phyloP scores from a whole-genome alignment of 176 grass and related monocot genomes.

The Lolium perenne region DNA sequence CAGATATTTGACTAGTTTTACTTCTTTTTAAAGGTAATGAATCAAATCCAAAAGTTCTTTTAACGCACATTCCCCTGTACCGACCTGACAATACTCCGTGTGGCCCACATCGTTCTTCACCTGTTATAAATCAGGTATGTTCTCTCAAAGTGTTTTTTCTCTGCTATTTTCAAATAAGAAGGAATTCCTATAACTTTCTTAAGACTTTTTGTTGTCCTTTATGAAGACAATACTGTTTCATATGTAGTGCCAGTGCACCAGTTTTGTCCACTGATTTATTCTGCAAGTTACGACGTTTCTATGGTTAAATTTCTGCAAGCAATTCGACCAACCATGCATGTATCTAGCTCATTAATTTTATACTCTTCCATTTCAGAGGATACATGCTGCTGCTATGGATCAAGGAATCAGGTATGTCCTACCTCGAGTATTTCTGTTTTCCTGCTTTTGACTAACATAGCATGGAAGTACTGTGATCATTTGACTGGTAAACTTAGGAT shows the following conservation, averaged over 20 bases:
- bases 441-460: conserved; percentile 19
- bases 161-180: conserved; percentile 29
- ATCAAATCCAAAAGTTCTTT: conserved; percentile 77
- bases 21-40: conserved; percentile 56
- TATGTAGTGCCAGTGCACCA: conserved; percentile 20
- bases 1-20: conserved; percentile 36
- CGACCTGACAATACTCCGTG: conserved; percentile 76
- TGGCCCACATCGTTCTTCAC: conserved; percentile 84
- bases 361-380: conserved; percentile 82
- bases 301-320: neutral
- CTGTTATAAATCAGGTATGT: conserved; percentile 90
- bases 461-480: neutral
- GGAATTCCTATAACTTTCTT: conserved; percentile 21
- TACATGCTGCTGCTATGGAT: conserved; percentile 56
- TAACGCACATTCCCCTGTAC: conserved; percentile 96
- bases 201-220: neutral
- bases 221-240: neutral
- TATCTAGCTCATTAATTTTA: conserved; percentile 42
- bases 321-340: conserved; percentile 22
- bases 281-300: neutral
- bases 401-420: conserved; percentile 75
- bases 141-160: conserved; percentile 27
- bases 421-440: conserved; percentile 31
- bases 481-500: conserved; percentile 1
- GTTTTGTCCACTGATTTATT: neutral